These are phyloP conservation scores for Pisolithus albus DNA, from an alignment of 768 basidiomycete genomes.

Conservation along the genomic window DNA sequence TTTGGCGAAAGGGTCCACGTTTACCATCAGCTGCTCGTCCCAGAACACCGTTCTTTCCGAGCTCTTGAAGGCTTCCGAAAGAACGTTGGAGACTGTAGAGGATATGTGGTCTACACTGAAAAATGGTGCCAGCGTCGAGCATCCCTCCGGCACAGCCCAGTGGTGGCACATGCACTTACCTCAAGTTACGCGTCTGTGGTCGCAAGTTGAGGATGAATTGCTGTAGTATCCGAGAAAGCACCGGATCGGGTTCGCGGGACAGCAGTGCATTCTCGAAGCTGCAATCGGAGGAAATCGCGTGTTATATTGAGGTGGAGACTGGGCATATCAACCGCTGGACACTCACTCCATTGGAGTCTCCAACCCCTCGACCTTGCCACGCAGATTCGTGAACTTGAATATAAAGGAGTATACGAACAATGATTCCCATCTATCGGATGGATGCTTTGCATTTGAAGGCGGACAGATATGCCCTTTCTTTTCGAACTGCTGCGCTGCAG, in stretches of 20 bases:
- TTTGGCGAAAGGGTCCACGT: slow-evolving; percentile 67
- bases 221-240: slow-evolving; percentile 65
- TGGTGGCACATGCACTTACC: slow-evolving; percentile 46
- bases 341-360: slow-evolving; percentile 82
- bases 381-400: slow-evolving; percentile 71
- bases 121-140: slow-evolving; percentile 28
- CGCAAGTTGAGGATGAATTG: slow-evolving; percentile 77
- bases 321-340: slow-evolving; percentile 14
- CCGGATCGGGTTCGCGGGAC: slow-evolving; percentile 60
- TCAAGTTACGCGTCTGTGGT: slow-evolving; percentile 86
- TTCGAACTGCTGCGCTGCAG: slow-evolving; percentile 28
- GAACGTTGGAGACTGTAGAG: slow-evolving; percentile 58
- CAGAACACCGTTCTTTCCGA: slow-evolving; percentile 75
- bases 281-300: slow-evolving; percentile 26
- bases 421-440: slow-evolving; percentile 80
- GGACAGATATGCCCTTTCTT: slow-evolving; percentile 51
- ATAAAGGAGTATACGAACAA: slow-evolving; percentile 83
- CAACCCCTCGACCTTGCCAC: slow-evolving; percentile 69
- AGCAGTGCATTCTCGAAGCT: slow-evolving; percentile 79
- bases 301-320: slow-evolving; percentile 18
- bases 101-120: slow-evolving; percentile 77
- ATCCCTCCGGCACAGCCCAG: slow-evolving; percentile 18
- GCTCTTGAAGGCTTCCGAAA: slow-evolving; percentile 67
- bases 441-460: slow-evolving; percentile 60
- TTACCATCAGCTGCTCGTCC: slow-evolving; percentile 59